Evolutionary conservation across 192 early-diverging fungal species (phyloP).

Genomic region (Coemansia sp.): DNA sequence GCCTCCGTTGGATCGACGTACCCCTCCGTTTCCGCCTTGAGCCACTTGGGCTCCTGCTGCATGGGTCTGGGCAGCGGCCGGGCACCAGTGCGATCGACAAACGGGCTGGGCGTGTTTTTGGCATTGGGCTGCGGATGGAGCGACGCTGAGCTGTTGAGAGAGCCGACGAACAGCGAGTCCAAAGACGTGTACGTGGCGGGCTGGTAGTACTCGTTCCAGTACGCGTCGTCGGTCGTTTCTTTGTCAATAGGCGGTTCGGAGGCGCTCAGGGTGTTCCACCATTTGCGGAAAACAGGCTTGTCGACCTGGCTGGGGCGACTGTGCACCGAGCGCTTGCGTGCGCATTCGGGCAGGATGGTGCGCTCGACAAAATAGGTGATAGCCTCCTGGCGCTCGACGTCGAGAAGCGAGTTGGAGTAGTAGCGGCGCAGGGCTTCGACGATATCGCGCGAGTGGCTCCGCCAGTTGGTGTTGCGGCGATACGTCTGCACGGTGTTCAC

Average conservation of each 20-base stretch:
- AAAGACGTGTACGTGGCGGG: constrained; percentile 76
- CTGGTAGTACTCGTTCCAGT: constrained; percentile 86
- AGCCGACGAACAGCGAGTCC: constrained; percentile 73
- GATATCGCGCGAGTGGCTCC: constrained; percentile 92
- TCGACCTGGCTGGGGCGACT: constrained; percentile 38
- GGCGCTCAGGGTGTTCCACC: constrained; percentile 37
- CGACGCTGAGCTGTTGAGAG: constrained; percentile 77
- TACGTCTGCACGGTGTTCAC: constrained; percentile 99
- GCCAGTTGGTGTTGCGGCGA: constrained; percentile 90
- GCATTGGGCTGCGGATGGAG: constrained; percentile 21
- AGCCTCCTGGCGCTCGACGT: constrained; percentile 95
- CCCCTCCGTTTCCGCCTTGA: constrained; percentile 34
- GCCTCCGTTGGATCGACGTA: constrained; percentile 30
- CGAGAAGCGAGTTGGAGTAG: constrained; percentile 92
- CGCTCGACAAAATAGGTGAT: constrained; percentile 81
- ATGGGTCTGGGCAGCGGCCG: constrained; percentile 5
- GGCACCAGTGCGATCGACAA: constrained; percentile 23
- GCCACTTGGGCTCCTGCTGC: constrained; percentile 48
- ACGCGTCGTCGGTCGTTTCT: constrained; percentile 54
- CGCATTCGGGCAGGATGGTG: constrained; percentile 29
- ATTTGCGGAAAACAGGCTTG: constrained; percentile 34
- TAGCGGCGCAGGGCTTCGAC: constrained; percentile 89
- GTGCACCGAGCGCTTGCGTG: no score
- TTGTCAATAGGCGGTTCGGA: background rate
- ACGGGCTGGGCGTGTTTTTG: constrained; percentile 38